Base-by-base conservation (phyloP, 306 rosid species). In the Hippophae rhamnoides region DNA sequence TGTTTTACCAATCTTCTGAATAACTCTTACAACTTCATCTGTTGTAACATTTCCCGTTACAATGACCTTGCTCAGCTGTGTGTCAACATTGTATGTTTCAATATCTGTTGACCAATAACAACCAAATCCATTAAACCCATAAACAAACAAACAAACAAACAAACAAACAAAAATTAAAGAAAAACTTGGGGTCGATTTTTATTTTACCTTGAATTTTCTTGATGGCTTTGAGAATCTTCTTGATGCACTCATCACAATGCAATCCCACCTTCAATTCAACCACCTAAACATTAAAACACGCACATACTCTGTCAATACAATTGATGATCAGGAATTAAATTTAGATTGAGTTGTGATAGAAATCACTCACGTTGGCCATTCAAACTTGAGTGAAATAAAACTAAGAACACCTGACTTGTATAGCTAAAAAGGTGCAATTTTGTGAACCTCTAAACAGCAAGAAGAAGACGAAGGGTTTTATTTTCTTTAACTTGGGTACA, bases 191-290 rank as follows among this genome's bases (percentile, higher is more conserved):
- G 38, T 5, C 5, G 7, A 5, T 31, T 31, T n/a, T n/a, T n/a
- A n/a, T n/a, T n/a, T 40, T 72, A 85, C 96, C 97, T 83, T 90
- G 77, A 13, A 85, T 78, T 68, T 90, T 87, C 84, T 90, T 90
- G 79, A 85, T 79, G 72, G 87, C 87, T 75, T 85, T 87, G 60
- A 83, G 77, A 69, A 90, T 87, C 76, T 87, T 87, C 87, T 83
- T 87, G 72, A 87, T 87, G 64, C 98, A 90, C 14, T 90, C 87
- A 5, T 79, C 87, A 40, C 98, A 85, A 70, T 90, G 95, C 73
- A 87, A 74, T 5, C 81, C 85, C 58, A 90, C 96, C 82, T 81
- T 90, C 78, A 90, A 69, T 72, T 90, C 97, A 73, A 90, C 97
- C 69, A 85, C 84, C 95, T 90, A 38, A 54, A 43, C 18, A 13